A percentile compares a stretch with the other conserved stretches of the same genome.
Conservation (phyloP, 345 rosid species). For the Linum tenue region DNA sequence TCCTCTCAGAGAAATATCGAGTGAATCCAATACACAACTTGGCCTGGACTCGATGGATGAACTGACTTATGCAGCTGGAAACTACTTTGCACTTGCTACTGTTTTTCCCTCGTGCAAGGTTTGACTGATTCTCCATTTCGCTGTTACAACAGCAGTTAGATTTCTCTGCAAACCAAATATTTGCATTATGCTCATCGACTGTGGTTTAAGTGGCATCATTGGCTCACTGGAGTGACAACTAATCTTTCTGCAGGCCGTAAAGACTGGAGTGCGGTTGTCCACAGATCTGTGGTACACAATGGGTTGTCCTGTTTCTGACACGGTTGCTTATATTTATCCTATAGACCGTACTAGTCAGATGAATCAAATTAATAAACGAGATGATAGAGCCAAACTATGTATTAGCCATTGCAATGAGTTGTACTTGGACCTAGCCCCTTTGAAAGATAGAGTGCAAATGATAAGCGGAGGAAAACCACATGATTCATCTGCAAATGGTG, state of each 20-base stretch:
- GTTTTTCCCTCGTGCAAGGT: constrained; percentile 77
- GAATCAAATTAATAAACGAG: constrained; percentile 18
- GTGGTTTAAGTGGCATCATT: no score
- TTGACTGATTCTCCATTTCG: constrained; percentile 7
- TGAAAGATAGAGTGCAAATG: constrained; percentile 16
- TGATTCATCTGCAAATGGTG: constrained; percentile 29
- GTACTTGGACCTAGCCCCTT: constrained; percentile 51
- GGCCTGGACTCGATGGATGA: constrained; percentile 27
- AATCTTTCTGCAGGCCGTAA: constrained; percentile 35
- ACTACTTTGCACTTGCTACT: constrained; percentile 70
- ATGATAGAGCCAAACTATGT: constrained; percentile 14
- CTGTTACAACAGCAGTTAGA: not conserved
- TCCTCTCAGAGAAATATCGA: constrained; percentile 44
- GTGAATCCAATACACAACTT: constrained; percentile 29
- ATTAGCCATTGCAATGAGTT: constrained; percentile 48
- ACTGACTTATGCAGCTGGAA: constrained; percentile 35
- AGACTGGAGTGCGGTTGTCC: constrained; percentile 58
- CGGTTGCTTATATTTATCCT: constrained; percentile 51
- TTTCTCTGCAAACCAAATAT: no score
- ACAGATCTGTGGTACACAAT: constrained; percentile 45
- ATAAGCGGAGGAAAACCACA: constrained; percentile 22
- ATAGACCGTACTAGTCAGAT: constrained; percentile 28
- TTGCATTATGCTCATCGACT: no score
- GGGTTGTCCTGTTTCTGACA: constrained; percentile 61
- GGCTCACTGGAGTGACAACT: no score